Conservation (phyloP, 2,329 filamentous ascomycete species). For the Colletotrichum aenigma region DNA sequence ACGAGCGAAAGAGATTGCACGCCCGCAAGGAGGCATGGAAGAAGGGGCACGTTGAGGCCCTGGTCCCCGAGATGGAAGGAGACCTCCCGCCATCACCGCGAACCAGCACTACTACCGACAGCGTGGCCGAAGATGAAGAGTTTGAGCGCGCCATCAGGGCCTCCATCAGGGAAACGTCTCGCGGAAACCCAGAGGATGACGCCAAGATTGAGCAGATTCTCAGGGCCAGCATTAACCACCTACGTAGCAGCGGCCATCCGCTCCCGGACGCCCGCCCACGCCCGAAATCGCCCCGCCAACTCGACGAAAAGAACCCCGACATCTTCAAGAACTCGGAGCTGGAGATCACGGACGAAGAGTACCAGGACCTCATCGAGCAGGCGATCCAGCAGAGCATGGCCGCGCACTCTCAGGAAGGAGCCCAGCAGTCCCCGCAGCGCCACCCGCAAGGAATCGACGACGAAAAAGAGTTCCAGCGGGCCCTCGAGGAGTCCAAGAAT, state of each 20-base stretch:
- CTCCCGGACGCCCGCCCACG: slow-evolving; percentile 8
- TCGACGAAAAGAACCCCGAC: slow-evolving; percentile 18
- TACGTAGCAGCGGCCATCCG: slow-evolving; percentile 32
- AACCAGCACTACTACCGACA: background rate
- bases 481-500: slow-evolving; percentile 42
- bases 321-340: slow-evolving; percentile 26
- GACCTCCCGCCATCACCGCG: slow-evolving; percentile 26
- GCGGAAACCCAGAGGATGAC: slow-evolving; percentile 73
- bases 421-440: slow-evolving; percentile 17
- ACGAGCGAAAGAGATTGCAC: slow-evolving; percentile 56
- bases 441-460: slow-evolving; percentile 22
- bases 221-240: slow-evolving; percentile 69
- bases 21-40: slow-evolving; percentile 51
- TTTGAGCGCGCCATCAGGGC: slow-evolving; percentile 74
- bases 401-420: slow-evolving; percentile 22
- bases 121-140: slow-evolving; percentile 54
- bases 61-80: slow-evolving; percentile 12
- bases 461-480: slow-evolving; percentile 43
- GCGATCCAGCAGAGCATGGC: slow-evolving; percentile 58
- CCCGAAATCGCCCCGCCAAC: background rate
- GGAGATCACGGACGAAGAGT: slow-evolving; percentile 61
- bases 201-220: slow-evolving; percentile 75
- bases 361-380: slow-evolving; percentile 59
- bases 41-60: slow-evolving; percentile 30
- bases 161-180: slow-evolving; percentile 73